Evolutionary conservation across 2,329 filamentous ascomycete species (phyloP), one percentile per base, ranked within the genome.

Genomic region (Ophiostoma angusticollis): DNA sequence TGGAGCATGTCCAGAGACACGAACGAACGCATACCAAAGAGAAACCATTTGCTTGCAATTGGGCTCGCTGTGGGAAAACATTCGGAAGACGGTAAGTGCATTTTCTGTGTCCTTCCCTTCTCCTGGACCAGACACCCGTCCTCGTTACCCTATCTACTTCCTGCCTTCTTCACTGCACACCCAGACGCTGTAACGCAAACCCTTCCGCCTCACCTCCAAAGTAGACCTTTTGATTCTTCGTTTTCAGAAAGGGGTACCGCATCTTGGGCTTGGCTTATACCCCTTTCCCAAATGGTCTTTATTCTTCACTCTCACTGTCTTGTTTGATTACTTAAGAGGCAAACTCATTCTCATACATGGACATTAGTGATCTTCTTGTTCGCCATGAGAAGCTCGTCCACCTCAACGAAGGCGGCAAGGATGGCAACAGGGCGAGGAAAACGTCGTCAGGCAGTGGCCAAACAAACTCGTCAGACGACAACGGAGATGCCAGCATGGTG

Each of bases 321-420:
- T n/a, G n/a, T n/a, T n/a, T n/a, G n/a, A n/a, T n/a, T n/a, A n/a
- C n/a, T n/a, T n/a, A n/a, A n/a, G n/a, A n/a, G n/a, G n/a, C n/a
- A n/a, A n/a, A n/a, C n/a, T n/a, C n/a, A 60, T 60, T 58, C 68
- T 73, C 69, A 70, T 61, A 28, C 28, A 74, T 74, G 70, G 64
- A 74, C 59, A 74, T 72, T 60, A 77, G 72, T 48, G 73, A 77
- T 55, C 66, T 78, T 44, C 64, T 78, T 48, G 70, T 74, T 45
- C 66, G 73, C 46, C 73, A 78, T 58, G 70, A 76, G 58, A 77
- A 76, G 58, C 68, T 77, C 49, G 72, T 75, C 50, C 73, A 78
- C 53, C 65, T 74, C 52, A 75, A 72, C 58, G 70, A 75, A 55
- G 67, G 65, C 47, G 67, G 59, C 54, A 74, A 72, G 48, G 70